phyloP scores from a whole-genome alignment of 2,329 filamentous ascomycete genomes.

The Setomelanomma holmii region DNA sequence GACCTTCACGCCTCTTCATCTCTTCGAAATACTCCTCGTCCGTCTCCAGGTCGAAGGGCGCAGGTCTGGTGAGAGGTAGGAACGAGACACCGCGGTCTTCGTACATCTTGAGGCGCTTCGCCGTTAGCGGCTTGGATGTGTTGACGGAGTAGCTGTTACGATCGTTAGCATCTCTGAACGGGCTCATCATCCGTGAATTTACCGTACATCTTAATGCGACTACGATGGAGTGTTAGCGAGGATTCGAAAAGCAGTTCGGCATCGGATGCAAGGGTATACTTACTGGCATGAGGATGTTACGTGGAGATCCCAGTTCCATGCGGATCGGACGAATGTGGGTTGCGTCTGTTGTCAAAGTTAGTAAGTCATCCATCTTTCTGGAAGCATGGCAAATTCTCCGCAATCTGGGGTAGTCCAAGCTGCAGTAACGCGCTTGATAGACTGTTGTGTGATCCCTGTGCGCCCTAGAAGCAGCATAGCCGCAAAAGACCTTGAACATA shows the following conservation, averaged over 20 bases:
- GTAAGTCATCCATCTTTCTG: conserved; percentile 16
- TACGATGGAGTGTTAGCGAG: conserved; percentile 17
- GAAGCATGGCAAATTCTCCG: conserved; percentile 1
- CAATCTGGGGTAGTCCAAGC: conserved; percentile 4
- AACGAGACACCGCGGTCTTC: conserved; percentile 58
- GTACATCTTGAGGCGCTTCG: conserved; percentile 59
- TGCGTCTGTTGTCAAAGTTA: conserved; percentile 46
- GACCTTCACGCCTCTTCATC: conserved; percentile 50
- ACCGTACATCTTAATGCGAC: conserved; percentile 52
- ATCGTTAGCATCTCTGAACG: neutral
- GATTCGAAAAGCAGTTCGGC: neutral
- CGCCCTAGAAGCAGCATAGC: neutral
- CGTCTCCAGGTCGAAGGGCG: conserved; percentile 58
- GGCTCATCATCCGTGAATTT: neutral
- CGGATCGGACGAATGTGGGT: conserved; percentile 52
- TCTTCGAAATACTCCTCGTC: conserved; percentile 58
- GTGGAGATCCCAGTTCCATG: conserved; percentile 70
- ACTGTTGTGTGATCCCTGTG: too few relatives aligned
- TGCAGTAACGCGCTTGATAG: too few relatives aligned
- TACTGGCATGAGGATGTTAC: conserved; percentile 68
- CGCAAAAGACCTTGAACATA: conserved; percentile 23
- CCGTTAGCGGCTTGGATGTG: conserved; percentile 57
- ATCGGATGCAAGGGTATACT: conserved; percentile 7
- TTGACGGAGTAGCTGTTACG: conserved; percentile 68
- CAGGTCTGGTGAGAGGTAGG: conserved; percentile 61